phyloP scores from a whole-genome alignment of 2,329 filamentous ascomycete genomes.

The Elsinoe necatrix region DNA sequence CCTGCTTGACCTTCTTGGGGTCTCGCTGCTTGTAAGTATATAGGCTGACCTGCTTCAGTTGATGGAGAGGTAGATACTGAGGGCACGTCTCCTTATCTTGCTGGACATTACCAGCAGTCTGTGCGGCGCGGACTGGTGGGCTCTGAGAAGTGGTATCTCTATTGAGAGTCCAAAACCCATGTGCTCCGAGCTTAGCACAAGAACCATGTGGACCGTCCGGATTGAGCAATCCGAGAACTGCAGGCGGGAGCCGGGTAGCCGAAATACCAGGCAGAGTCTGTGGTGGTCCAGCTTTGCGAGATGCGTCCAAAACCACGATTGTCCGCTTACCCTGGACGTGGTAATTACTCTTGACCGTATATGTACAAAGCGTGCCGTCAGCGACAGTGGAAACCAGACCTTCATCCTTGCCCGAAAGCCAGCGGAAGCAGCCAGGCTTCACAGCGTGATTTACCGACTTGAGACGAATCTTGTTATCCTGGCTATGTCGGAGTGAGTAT shows the following conservation, averaged over 20 bases:
- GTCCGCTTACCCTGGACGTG: conserved; percentile 37
- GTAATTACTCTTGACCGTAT: conserved; percentile 48
- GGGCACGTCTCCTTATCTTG: conserved; percentile 87
- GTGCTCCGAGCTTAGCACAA: conserved; percentile 26
- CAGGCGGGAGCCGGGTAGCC: conserved; percentile 15
- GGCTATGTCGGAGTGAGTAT: conserved; percentile 63
- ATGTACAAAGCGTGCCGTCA: conserved; percentile 57
- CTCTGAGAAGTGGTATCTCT: neutral
- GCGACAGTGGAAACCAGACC: conserved; percentile 58
- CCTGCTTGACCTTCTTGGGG: conserved; percentile 20
- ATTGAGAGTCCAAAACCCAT: conserved; percentile 35
- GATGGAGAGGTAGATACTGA: conserved; percentile 93
- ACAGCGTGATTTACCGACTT: conserved; percentile 49
- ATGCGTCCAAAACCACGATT: conserved; percentile 37
- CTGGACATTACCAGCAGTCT: conserved; percentile 28
- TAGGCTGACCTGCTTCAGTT: conserved; percentile 73
- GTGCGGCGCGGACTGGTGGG: conserved; percentile 27
- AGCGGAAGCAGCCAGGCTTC: conserved; percentile 53
- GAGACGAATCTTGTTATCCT: conserved; percentile 65
- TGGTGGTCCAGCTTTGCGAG: conserved; percentile 16
- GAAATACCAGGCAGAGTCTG: conserved; percentile 18
- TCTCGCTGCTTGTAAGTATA: conserved; percentile 49
- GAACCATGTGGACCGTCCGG: conserved; percentile 17
- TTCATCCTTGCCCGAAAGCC: conserved; percentile 55
- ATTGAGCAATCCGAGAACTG: conserved; percentile 17